phyloP scores from a whole-genome alignment of 2,329 filamentous ascomycete species.

The Venturia pyrina region DNA sequence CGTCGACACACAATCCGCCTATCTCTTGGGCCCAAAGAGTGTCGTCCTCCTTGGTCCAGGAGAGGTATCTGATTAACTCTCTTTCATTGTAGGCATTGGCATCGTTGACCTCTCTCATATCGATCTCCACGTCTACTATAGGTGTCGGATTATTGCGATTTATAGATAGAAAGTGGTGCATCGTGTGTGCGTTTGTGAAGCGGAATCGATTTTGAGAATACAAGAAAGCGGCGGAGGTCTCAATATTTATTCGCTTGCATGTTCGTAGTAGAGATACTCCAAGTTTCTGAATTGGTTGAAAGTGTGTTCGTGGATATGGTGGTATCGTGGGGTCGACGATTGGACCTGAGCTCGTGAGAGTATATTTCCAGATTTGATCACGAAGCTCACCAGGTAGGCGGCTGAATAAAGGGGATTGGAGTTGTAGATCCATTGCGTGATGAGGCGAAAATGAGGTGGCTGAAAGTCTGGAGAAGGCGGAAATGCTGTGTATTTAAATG shows the following conservation, averaged over 20 bases:
- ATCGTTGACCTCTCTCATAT: slow-evolving; percentile 22
- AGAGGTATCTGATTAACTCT: slow-evolving; percentile 29
- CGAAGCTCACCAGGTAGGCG: slow-evolving; percentile 16
- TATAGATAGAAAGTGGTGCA: slow-evolving; percentile 23
- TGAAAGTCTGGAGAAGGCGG: too few species aligned
- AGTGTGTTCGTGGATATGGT: slow-evolving; percentile 4
- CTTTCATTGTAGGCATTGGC: slow-evolving; percentile 12
- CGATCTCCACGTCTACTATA: slow-evolving; percentile 27
- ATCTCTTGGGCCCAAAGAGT: slow-evolving; percentile 16
- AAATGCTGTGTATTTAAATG: neutral
- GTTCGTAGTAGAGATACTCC: slow-evolving; percentile 23
- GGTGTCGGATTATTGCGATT: slow-evolving; percentile 16
- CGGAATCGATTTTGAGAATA: slow-evolving; percentile 27
- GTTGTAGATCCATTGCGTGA: neutral
- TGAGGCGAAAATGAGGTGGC: neutral
- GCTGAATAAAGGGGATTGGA: neutral
- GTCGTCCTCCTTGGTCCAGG: slow-evolving; percentile 16
- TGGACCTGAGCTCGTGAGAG: slow-evolving; percentile 11
- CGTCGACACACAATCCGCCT: slow-evolving; percentile 19
- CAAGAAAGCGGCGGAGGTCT: slow-evolving; percentile 22
- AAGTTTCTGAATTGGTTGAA: slow-evolving; percentile 12
- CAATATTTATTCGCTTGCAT: slow-evolving; percentile 26
- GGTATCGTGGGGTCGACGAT: slow-evolving; percentile 14
- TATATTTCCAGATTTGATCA: slow-evolving; percentile 15
- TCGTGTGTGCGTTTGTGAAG: slow-evolving; percentile 25